Base-by-base conservation (phyloP, 2,329 filamentous ascomycete genomes). In the Chrysoporthe austroafricana region DNA sequence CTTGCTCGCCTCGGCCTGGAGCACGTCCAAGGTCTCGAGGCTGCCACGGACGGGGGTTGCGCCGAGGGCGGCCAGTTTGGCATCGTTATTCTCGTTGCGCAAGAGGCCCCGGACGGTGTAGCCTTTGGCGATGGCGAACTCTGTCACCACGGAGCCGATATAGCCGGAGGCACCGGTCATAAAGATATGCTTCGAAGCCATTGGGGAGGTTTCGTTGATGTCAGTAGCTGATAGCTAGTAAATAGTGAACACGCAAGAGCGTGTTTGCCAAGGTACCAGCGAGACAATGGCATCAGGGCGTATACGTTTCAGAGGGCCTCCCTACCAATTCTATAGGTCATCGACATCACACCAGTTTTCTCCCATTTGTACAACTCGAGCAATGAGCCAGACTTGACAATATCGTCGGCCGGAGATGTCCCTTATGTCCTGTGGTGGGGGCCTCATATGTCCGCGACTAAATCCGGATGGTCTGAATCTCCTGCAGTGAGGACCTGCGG, bases 51-150 rank as follows among this genome's bases (percentile, higher is more conserved):
- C 73, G 1, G 79, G 77, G 0, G 71, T 73, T 0, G 77, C 83
- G 52, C 82, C 81, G 4, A 80, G 73, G 3, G 68, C 68, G n/a
- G 67, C 68, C 2, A 83, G 72, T 52, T 79, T 79, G 50, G 71
- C 76, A 60, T 82, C 80, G 4, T 26, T 54, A 5, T 21, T 34
- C 50, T 54, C 50, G 21, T 32, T 54, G 26, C 50, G 50, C 1
- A 81, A 81, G 2, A 84, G 78, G 5, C 77, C 81, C 62, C 73
- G 73, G 21, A 84, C 79, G 8, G 72, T 66, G 72, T 84, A 79
- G 66, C 81, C 80, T 6, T 77, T 32, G 26, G 50, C 50, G 21
- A 84, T 67, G n/a, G 72, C 50, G 21, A 54, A 8, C 13, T 34
- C 50, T 54, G 50, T 54, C 21, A 54, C 32, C 7, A 54, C 72